Evolutionary conservation across 345 rosid species (phyloP).

Genomic region (Brassica juncea): DNA sequence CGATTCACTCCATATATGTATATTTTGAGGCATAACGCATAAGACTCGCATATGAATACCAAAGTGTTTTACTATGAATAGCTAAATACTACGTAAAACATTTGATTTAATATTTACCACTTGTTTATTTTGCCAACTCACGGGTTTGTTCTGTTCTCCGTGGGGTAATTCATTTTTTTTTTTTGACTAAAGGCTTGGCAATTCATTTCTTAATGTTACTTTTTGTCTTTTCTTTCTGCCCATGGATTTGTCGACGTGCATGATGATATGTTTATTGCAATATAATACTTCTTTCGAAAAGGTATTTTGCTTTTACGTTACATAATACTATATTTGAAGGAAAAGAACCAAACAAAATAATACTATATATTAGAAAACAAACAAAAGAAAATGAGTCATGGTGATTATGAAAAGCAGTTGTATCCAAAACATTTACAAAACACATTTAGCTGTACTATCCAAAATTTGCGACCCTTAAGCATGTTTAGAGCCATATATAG

Average conservation of each 20-base stretch:
- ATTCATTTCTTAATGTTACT: neutral
- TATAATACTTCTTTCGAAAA: neutral
- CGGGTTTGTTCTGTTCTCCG: constrained; percentile 30
- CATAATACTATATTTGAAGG: neutral
- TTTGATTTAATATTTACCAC: neutral
- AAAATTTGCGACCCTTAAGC: neutral
- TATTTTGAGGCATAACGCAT: neutral
- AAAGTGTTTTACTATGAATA: constrained; percentile 1
- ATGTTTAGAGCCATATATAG: neutral
- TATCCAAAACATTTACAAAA: neutral
- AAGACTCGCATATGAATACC: neutral
- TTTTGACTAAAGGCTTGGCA: neutral
- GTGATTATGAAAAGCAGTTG: neutral
- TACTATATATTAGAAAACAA: neutral
- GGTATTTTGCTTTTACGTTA: neutral
- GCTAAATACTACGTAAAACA: neutral
- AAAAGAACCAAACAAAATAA: neutral
- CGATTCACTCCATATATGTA: neutral
- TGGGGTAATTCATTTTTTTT: constrained; percentile 13
- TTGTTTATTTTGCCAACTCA: constrained; percentile 34
- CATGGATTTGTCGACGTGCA: neutral
- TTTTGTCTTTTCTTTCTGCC: neutral
- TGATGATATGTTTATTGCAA: neutral
- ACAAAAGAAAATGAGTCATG: neutral
- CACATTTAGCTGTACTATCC: neutral